Percentiles rank a stretch among this genome's conserved stretches.
Conservation (phyloP, 2,329 filamentous ascomycete species). For the Alternaria brassicicola region DNA sequence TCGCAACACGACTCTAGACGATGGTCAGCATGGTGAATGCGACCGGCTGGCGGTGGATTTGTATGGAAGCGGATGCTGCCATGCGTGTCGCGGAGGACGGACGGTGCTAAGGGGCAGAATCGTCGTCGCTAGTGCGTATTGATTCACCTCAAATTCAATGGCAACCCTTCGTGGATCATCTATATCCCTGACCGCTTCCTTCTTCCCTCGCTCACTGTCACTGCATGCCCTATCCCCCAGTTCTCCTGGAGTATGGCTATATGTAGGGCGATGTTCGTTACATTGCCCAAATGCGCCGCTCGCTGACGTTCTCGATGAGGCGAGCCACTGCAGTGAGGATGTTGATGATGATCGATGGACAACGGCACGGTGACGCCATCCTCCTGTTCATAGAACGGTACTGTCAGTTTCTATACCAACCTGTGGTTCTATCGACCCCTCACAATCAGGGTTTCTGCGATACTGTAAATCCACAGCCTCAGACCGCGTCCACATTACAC, state of each 20-base stretch:
- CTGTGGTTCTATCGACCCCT: neutral
- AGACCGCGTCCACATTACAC: neutral
- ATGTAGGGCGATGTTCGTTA: neutral
- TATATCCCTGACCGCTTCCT: neutral
- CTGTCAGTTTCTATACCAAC: neutral
- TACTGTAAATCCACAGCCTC: neutral
- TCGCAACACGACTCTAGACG: no score
- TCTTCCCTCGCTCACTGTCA: neutral
- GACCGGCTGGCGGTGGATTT: neutral
- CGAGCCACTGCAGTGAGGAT: neutral
- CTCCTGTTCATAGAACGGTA: neutral
- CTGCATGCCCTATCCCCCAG: neutral
- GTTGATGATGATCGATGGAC: neutral
- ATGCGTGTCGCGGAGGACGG: neutral
- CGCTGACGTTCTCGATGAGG: neutral
- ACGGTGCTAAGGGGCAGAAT: neutral
- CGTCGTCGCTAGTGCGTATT: conserved; percentile 7
- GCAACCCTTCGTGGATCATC: neutral
- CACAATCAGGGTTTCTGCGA: neutral
- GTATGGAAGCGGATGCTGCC: neutral
- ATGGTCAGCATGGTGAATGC: neutral
- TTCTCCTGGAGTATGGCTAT: neutral
- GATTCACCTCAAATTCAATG: conserved; percentile 8
- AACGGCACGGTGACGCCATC: neutral
- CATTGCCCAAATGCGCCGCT: neutral